These are phyloP conservation scores for Ustilago xerochloae DNA, from an alignment of 1,284 basidiomycete species.

Conservation along the genomic window DNA sequence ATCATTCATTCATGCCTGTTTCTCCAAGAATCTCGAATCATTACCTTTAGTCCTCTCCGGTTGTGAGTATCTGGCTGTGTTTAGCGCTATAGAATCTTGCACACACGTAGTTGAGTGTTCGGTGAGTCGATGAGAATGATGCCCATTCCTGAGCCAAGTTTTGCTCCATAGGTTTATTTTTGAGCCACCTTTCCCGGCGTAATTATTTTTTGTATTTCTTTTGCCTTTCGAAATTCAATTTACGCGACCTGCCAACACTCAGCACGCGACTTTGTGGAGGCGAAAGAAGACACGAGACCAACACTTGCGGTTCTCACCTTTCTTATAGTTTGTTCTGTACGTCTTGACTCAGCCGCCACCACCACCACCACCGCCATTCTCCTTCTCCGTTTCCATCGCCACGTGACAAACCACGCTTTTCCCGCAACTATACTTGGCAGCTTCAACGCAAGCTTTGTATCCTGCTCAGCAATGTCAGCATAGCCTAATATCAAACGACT, in stretches of 20 bases:
- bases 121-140: too few relatives aligned
- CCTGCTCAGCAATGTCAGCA: not conserved
- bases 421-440: too few relatives aligned
- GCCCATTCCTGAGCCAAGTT: too few relatives aligned
- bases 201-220: constrained; percentile 5
- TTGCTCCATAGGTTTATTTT: too few relatives aligned
- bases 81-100: too few relatives aligned
- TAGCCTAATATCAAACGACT: not conserved
- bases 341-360: constrained; percentile 21
- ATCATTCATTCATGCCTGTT: not conserved
- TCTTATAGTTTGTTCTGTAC: too few relatives aligned
- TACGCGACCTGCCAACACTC: not conserved
- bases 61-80: too few relatives aligned
- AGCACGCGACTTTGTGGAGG: not conserved
- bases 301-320: constrained; percentile 26
- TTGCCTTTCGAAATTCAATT: not conserved
- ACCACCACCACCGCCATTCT: not conserved
- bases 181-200: too few relatives aligned
- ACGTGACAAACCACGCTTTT: not conserved
- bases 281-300: constrained; percentile 11
- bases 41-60: too few relatives aligned
- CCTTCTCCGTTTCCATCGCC: not conserved
- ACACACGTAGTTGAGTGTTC: too few relatives aligned
- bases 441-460: too few relatives aligned
- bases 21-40: not conserved